Percentiles rank a stretch among this genome's conserved stretches.
These are phyloP conservation scores for Lentinus polychrous DNA, from an alignment of 1,284 basidiomycete species.

Conservation along the genomic window DNA sequence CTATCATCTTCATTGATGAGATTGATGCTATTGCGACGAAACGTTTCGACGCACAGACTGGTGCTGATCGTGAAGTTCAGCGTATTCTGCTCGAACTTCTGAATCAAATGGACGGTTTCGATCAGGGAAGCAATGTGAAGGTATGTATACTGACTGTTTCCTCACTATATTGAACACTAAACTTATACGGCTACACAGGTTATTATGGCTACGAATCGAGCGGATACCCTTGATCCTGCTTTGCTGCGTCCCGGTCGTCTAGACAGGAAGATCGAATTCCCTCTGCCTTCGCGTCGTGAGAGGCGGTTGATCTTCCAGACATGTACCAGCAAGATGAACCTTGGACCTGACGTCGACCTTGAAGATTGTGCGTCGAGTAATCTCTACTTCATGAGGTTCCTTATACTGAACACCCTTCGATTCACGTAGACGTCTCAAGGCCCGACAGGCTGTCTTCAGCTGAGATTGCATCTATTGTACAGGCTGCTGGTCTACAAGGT, in stretches of 20 bases:
- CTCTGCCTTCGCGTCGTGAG: conserved; percentile 89
- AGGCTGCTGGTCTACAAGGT: conserved; percentile 97
- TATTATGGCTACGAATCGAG: conserved; percentile 97
- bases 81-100: conserved; percentile 97
- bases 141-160: conserved; percentile 33
- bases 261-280: conserved; percentile 99
- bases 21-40: conserved; percentile 99
- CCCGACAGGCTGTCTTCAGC: conserved; percentile 95
- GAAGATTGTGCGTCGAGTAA: conserved; percentile 81
- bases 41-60: conserved; percentile 99
- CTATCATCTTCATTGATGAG: conserved; percentile 99
- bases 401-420: background rate
- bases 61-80: conserved; percentile 98
- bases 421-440: conserved; percentile 79
- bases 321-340: conserved; percentile 95
- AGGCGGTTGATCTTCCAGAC: conserved; percentile 99
- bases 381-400: background rate
- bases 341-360: conserved; percentile 95
- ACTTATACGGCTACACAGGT: conserved; percentile 48
- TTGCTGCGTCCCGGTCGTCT: conserved; percentile 95
- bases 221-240: conserved; percentile 95
- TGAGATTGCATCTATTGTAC: conserved; percentile 93
- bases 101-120: conserved; percentile 99
- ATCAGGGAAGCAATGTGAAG: conserved; percentile 99
- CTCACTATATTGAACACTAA: background rate